Evolutionary conservation across 495 filamentous ascomycete species (phyloP).

Genomic region (Xylaria longipes): DNA sequence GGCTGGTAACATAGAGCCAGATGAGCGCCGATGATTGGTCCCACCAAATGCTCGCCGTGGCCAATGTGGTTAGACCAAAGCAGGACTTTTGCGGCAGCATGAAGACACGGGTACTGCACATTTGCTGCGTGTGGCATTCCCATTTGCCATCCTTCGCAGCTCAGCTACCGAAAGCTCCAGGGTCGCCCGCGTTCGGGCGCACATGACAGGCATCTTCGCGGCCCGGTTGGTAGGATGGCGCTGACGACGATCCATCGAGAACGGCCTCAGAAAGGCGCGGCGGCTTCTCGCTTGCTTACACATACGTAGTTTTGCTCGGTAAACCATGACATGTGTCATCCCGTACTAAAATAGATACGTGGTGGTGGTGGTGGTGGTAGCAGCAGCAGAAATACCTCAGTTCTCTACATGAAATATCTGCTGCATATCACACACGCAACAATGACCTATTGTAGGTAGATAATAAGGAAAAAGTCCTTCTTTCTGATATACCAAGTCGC

Average conservation of each 20-base stretch:
- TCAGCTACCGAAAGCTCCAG: slow-evolving; percentile 22
- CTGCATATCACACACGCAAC: slow-evolving; percentile 8
- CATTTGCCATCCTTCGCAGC: slow-evolving; percentile 22
- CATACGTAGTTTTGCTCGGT: background rate
- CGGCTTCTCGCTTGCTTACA: slow-evolving; percentile 13
- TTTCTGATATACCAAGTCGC: slow-evolving; percentile 1
- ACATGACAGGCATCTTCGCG: slow-evolving; percentile 26
- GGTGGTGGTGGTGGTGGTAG: background rate
- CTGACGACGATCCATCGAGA: slow-evolving; percentile 13
- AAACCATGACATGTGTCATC: slow-evolving; percentile 14
- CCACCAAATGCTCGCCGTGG: slow-evolving; percentile 12
- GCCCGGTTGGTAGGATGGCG: slow-evolving; percentile 24
- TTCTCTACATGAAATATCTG: background rate
- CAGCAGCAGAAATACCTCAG: slow-evolving; percentile 5
- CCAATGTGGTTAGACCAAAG: slow-evolving; percentile 7
- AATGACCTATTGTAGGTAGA: background rate
- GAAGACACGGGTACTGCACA: slow-evolving; percentile 8
- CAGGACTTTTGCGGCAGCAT: slow-evolving; percentile 1
- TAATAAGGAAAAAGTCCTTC: background rate
- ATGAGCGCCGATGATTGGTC: slow-evolving; percentile 20
- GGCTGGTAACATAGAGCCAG: slow-evolving; percentile 10
- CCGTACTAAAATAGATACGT: slow-evolving; percentile 9
- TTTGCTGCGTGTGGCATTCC: slow-evolving; percentile 11
- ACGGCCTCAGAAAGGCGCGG: slow-evolving; percentile 4
- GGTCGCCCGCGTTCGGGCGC: slow-evolving; percentile 14